Evolutionary conservation across 1,284 basidiomycete genomes (phyloP).

Genomic region (Sparassis latifolia): DNA sequence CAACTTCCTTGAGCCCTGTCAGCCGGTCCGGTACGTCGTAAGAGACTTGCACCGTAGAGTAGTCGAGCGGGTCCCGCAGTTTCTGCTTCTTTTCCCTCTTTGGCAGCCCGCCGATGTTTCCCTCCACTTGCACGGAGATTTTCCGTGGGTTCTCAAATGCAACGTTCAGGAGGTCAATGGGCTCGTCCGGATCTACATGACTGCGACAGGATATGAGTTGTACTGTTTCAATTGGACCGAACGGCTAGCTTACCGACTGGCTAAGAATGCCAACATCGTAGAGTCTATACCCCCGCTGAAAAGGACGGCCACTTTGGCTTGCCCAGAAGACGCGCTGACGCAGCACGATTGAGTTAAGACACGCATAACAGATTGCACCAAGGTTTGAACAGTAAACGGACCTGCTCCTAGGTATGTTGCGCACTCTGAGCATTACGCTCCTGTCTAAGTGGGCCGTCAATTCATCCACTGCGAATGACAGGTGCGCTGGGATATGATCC

Average conservation of each 20-base stretch:
- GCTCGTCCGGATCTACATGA: slow-evolving; percentile 63
- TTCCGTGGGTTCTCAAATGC: slow-evolving; percentile 92
- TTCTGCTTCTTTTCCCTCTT: slow-evolving; percentile 37
- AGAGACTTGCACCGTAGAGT: slow-evolving; percentile 22
- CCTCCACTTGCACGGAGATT: slow-evolving; percentile 39
- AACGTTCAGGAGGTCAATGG: slow-evolving; percentile 94
- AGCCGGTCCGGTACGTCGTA: slow-evolving; percentile 84
- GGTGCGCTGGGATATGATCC: slow-evolving; percentile 35
- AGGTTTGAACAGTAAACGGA: slow-evolving; percentile 18
- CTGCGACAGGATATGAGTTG: slow-evolving; percentile 31
- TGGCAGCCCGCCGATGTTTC: slow-evolving; percentile 35
- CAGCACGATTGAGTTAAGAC: neutral
- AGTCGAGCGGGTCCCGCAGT: slow-evolving; percentile 16
- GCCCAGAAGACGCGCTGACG: slow-evolving; percentile 14
- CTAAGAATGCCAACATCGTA: slow-evolving; percentile 75
- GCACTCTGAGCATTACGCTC: slow-evolving; percentile 59
- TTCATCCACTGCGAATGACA: slow-evolving; percentile 40
- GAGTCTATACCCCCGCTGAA: slow-evolving; percentile 98
- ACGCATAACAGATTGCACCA: neutral
- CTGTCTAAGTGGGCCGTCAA: slow-evolving; percentile 47
- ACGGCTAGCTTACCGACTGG: slow-evolving; percentile 49
- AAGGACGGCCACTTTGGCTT: slow-evolving; percentile 74
- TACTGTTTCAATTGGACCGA: neutral
- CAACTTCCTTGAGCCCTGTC: slow-evolving; percentile 72
- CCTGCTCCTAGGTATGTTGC: slow-evolving; percentile 42